phyloP scores from a whole-genome alignment of 2,329 filamentous ascomycete genomes.

The Sclerotinia nivalis region DNA sequence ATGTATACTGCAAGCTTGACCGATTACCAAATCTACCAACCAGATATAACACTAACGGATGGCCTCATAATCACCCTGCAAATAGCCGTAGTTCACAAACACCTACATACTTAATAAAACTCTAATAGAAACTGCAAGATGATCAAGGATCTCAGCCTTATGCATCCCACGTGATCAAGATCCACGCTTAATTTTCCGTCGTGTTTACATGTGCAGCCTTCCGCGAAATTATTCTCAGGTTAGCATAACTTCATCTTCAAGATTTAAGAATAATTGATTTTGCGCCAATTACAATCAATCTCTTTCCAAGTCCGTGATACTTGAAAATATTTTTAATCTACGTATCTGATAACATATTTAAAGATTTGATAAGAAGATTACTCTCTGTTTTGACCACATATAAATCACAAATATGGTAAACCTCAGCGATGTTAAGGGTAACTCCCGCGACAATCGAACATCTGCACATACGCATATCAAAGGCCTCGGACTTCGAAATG shows the following conservation, averaged over 20 bases:
- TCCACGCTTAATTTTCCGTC: constrained; percentile 16
- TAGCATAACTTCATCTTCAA: constrained; percentile 17
- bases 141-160: constrained; percentile 19
- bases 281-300: constrained; percentile 7
- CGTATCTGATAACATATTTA: not conserved
- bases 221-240: constrained; percentile 24
- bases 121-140: not conserved
- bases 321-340: not conserved
- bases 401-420: constrained; percentile 64
- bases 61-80: constrained; percentile 2
- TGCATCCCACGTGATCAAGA: constrained; percentile 5
- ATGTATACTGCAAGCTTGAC: constrained; percentile 2
- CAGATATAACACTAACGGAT: not conserved
- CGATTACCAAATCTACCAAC: constrained; percentile 8
- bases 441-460: constrained; percentile 91
- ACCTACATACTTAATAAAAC: constrained; percentile 4
- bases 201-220: constrained; percentile 24
- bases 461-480: constrained; percentile 98
- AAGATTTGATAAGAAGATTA: not conserved
- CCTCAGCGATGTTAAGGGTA: constrained; percentile 93
- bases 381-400: constrained; percentile 7
- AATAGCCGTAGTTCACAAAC: not conserved
- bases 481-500: constrained; percentile 80
- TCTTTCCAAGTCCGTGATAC: not conserved
- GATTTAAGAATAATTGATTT: constrained; percentile 9